Conservation (phyloP, 176 grass and related monocot genomes). For the Paspalum notatum region DNA sequence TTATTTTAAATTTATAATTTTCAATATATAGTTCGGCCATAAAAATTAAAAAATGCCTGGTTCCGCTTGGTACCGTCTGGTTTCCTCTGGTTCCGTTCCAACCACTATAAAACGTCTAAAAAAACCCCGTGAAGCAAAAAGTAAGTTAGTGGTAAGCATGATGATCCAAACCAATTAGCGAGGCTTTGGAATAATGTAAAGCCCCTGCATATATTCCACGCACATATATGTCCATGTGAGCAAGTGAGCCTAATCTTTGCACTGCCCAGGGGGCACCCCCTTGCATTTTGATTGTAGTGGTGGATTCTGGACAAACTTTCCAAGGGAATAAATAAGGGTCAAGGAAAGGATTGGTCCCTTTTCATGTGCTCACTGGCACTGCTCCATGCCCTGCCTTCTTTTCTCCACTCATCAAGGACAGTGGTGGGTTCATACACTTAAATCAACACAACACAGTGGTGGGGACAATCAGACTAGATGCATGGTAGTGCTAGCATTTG, state of each 20-base stretch:
- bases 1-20: too few relatives aligned
- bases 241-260: constrained; percentile 18
- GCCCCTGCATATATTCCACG: background rate
- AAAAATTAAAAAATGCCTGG: too few relatives aligned
- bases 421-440: constrained; percentile 30
- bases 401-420: constrained; percentile 42
- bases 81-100: too few relatives aligned
- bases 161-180: background rate
- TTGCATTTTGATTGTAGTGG: background rate
- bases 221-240: constrained; percentile 12
- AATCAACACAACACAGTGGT: constrained; percentile 11
- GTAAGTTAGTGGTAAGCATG: constrained; percentile 33
- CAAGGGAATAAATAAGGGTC: constrained; percentile 24
- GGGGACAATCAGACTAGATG: background rate
- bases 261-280: background rate
- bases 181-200: constrained; percentile 16
- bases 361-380: constrained; percentile 30
- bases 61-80: too few relatives aligned
- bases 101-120: too few relatives aligned
- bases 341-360: constrained; percentile 43
- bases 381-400: constrained; percentile 5
- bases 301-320: constrained; percentile 32
- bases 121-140: too few relatives aligned
- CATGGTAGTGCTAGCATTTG: constrained; percentile 15
- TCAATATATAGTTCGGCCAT: too few relatives aligned